Evolutionary conservation across 1,284 basidiomycete genomes (phyloP).

Genomic region (Schizophyllum commune): DNA sequence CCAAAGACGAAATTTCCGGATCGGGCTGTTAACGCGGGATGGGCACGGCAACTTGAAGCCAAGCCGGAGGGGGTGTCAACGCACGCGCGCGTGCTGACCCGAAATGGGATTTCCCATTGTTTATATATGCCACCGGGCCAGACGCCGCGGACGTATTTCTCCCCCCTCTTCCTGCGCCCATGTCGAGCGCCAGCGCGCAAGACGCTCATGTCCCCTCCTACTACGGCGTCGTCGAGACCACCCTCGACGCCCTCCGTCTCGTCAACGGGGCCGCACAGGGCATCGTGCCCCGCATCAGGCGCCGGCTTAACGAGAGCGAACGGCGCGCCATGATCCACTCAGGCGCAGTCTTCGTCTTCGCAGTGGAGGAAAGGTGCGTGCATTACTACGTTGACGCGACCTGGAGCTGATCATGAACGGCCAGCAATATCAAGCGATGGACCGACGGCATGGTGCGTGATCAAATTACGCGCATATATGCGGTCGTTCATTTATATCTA

Average conservation of each 20-base stretch:
- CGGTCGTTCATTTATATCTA: conserved; percentile 2
- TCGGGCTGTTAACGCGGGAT: not conserved
- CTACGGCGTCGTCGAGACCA: conserved; percentile 68
- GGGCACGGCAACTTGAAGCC: not conserved
- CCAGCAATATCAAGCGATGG: conserved; percentile 73
- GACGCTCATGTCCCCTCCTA: conserved; percentile 47
- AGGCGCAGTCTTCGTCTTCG: conserved; percentile 75
- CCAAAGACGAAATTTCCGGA: not conserved
- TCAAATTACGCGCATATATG: conserved; percentile 12
- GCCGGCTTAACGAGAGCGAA: conserved; percentile 72
- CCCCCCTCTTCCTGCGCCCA: not conserved
- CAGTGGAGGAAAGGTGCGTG: conserved; percentile 53
- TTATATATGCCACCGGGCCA: conserved; percentile 14
- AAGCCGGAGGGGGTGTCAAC: not conserved
- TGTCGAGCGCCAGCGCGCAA: not conserved
- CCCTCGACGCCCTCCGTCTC: conserved; percentile 69
- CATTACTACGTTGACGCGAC: not conserved
- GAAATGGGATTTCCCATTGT: not conserved
- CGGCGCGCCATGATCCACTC: conserved; percentile 65
- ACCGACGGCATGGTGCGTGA: conserved; percentile 33
- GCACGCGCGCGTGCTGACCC: not conserved
- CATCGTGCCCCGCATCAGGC: conserved; percentile 66
- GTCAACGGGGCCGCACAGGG: conserved; percentile 73
- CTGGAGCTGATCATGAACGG: not conserved
- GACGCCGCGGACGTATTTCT: conserved; percentile 24